Conservation (phyloP, 495 filamentous ascomycete species). For the Jackrogersella multiformis region DNA sequence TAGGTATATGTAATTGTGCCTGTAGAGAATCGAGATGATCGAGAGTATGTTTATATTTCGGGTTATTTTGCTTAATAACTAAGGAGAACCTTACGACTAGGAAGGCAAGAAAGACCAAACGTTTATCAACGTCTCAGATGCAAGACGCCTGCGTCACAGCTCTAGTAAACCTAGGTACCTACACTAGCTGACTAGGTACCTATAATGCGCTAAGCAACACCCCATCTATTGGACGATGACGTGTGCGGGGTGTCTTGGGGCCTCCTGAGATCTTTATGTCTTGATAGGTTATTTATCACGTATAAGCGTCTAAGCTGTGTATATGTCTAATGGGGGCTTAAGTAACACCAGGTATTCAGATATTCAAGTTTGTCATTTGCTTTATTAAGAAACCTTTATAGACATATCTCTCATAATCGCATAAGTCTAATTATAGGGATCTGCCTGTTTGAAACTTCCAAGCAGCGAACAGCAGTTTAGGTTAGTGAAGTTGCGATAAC, state of each 20-base stretch:
- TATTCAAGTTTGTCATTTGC: too few relatives aligned
- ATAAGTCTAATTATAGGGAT: conserved; percentile 9
- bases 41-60: neutral
- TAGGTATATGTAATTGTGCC: neutral
- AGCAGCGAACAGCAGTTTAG: too few relatives aligned
- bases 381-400: too few relatives aligned
- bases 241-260: conserved; percentile 34
- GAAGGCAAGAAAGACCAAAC: conserved; percentile 10
- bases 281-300: neutral
- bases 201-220: conserved; percentile 1
- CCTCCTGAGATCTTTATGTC: neutral
- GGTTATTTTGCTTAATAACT: too few relatives aligned
- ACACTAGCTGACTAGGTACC: too few relatives aligned
- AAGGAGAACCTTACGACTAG: too few relatives aligned
- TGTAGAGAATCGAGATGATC: neutral
- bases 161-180: conserved; percentile 18
- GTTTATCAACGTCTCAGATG: conserved; percentile 25
- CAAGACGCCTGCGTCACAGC: conserved; percentile 34
- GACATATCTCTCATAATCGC: conserved; percentile 2
- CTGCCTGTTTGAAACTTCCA: conserved; percentile 20
- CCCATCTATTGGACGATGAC: conserved; percentile 37
- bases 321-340: neutral
- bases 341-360: too few relatives aligned
- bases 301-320: neutral
- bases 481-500: neutral